Evolutionary conservation across 2,329 filamentous ascomycete genomes (phyloP), one percentile per base, ranked within the genome.

Genomic region (Neofusicoccum cordaticola): DNA sequence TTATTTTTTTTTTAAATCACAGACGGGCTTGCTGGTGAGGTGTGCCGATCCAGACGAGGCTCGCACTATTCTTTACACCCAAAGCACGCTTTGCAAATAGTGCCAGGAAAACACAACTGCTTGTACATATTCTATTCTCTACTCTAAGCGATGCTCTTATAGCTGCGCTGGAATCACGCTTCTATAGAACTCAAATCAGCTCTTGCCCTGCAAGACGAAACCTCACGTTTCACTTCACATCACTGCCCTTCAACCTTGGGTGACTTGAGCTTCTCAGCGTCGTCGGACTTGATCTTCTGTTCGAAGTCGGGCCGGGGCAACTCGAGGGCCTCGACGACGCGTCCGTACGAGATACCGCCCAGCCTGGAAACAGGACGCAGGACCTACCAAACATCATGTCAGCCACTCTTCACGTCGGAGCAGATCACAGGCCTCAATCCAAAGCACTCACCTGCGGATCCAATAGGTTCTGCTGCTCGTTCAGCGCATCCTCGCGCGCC

Each of bases 401-500:
- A 58, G 52, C 35, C 27, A 7, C 4, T 5, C 6, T 7, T 7
- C 4, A 5, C 27, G 27, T 31, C 27, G 6, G 6, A 31, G 27
- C 6, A 31, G 6, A 31, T 31, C 27, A 1, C 27, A 31, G 27
- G 27, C 5, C 5, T 31, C 4, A 31, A 5, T 1, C 37, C 37
- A 57, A 12, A 13, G 9, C 11, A 1, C 84, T 79, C 74, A 89
- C 86, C 61, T 80, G 84, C 11, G 91, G 86, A 75, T 96, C 90
- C 65, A 98, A 82, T 47, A 91, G 71, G 69, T 87, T 92, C 72
- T 82, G 85, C 8, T 92, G 88, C 73, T 91, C 86, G 70, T 96
- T 91, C 66, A 97, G 81, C 2, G 93, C 93, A 78, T 97, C 94
- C 74, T 96, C 92, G 62, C 93, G 81, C 1, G 88, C 92, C 92